Percentiles rank a stretch among this genome's conserved stretches.
Conservation (phyloP, 2,329 filamentous ascomycete species). For the Pseudogymnoascus sp. region DNA sequence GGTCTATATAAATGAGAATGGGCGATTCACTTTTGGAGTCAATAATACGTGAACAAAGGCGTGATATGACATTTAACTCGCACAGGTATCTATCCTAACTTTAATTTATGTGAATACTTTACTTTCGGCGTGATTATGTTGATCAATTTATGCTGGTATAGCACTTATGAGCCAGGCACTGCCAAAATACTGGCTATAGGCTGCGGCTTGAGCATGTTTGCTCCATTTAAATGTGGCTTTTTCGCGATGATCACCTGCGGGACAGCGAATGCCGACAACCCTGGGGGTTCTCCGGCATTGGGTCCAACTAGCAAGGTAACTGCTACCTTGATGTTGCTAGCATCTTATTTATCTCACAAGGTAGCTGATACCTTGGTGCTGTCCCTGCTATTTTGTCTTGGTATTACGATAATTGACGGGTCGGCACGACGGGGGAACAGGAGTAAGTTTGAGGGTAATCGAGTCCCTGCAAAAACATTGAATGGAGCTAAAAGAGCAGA, state of each 20-base stretch:
- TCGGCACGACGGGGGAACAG: not conserved
- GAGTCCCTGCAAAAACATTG: not conserved
- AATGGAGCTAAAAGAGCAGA: not conserved
- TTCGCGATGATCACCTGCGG: not conserved
- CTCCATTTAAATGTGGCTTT: conserved; percentile 7
- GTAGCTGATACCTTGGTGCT: not conserved
- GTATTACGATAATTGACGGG: not conserved
- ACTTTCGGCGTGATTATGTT: not conserved
- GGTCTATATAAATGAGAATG: not conserved
- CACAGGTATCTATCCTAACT: not conserved
- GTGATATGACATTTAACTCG: not conserved
- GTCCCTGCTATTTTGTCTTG: not conserved
- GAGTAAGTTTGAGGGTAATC: not conserved
- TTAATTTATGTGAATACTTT: not conserved
- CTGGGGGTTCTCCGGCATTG: not conserved
- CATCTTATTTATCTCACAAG: not conserved
- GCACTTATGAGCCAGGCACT: not conserved
- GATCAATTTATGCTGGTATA: not conserved
- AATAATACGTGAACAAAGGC: not conserved
- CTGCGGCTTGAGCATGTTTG: conserved; percentile 1
- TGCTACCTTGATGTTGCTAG: not conserved
- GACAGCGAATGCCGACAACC: not conserved
- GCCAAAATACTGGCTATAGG: not conserved
- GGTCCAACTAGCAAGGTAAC: not conserved
- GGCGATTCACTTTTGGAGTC: not conserved